A percentile compares a stretch with the other conserved stretches of the same genome.
Evolutionary conservation across 805 yeast genomes (phyloP).

Genomic region (Hanseniaspora clermontiae): DNA sequence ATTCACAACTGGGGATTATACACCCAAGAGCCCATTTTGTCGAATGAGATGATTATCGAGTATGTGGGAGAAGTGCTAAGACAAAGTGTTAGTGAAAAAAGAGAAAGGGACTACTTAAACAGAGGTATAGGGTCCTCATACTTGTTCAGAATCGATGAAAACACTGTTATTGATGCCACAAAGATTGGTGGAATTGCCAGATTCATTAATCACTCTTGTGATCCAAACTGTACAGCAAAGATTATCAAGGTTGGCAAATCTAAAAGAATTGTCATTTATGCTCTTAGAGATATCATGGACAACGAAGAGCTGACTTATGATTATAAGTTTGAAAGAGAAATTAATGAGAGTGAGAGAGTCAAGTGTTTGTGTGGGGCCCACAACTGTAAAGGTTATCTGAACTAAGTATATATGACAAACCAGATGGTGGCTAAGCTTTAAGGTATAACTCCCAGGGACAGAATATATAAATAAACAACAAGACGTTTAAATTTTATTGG

Average conservation of each 20-base stretch:
- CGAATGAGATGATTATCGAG: conserved; percentile 93
- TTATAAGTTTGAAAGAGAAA: conserved; percentile 86
- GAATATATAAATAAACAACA: no score
- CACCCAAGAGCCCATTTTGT: conserved; percentile 91
- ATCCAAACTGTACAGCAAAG: conserved; percentile 94
- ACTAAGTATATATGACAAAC: conserved; percentile 35
- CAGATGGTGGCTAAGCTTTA: no score
- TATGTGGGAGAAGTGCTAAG: conserved; percentile 92
- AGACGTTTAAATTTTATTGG: no score
- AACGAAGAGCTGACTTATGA: conserved; percentile 92
- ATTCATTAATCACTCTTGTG: conserved; percentile 93
- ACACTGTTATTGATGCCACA: conserved; percentile 92
- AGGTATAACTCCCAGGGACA: no score
- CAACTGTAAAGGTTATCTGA: conserved; percentile 83
- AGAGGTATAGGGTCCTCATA: conserved; percentile 95
- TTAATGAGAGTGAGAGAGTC: conserved; percentile 74
- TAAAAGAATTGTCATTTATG: conserved; percentile 88
- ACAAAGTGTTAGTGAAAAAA: conserved; percentile 84
- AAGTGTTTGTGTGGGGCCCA: conserved; percentile 92
- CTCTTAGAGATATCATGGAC: conserved; percentile 72
- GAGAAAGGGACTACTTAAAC: conserved; percentile 73
- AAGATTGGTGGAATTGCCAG: conserved; percentile 95
- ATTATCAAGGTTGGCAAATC: conserved; percentile 89
- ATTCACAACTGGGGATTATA: conserved; percentile 97
- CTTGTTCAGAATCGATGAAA: conserved; percentile 82